A percentile compares a stretch with the other conserved stretches of the same genome.
Conservation (phyloP, 129 eudicot genomes). For the Escallonia rubra region DNA sequence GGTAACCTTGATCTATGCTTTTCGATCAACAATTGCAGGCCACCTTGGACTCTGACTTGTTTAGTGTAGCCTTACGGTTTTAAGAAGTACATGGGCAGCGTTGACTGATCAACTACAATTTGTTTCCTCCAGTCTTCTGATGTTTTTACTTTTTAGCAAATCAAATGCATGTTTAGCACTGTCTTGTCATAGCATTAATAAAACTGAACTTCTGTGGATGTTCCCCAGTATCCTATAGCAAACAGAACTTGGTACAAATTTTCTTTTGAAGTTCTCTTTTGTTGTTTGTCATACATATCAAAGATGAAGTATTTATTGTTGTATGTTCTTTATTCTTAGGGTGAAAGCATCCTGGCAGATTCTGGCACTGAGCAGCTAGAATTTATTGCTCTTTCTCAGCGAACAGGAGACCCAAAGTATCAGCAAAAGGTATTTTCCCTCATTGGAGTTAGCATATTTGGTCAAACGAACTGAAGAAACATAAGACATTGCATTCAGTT, state of each 20-base stretch:
- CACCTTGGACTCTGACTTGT: not conserved
- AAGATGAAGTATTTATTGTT: not conserved
- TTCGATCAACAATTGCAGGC: not conserved
- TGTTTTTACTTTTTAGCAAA: not conserved
- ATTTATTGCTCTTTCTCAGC: slow-evolving; percentile 92
- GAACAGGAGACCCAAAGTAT: slow-evolving; percentile 92
- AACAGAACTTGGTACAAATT: not conserved
- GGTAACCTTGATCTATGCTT: not conserved
- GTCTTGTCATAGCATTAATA: not conserved
- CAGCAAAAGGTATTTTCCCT: slow-evolving; percentile 67
- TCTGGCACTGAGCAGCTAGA: slow-evolving; percentile 99
- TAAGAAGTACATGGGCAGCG: not conserved
- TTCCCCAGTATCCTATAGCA: not conserved
- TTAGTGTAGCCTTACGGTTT: not conserved
- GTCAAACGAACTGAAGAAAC: not conserved
- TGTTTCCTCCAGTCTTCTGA: not conserved
- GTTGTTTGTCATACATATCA: not conserved
- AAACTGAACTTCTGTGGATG: not conserved
- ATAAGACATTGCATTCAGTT: not conserved
- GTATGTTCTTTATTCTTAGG: slow-evolving; percentile 32
- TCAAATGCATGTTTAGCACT: not conserved
- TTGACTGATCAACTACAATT: not conserved
- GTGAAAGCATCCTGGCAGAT: slow-evolving; percentile 94
- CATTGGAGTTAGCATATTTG: not conserved
- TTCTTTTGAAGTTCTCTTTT: not conserved